Evolutionary conservation across 177 flowering plant species (phyloP).

Genomic region (Vitis hybrid): DNA sequence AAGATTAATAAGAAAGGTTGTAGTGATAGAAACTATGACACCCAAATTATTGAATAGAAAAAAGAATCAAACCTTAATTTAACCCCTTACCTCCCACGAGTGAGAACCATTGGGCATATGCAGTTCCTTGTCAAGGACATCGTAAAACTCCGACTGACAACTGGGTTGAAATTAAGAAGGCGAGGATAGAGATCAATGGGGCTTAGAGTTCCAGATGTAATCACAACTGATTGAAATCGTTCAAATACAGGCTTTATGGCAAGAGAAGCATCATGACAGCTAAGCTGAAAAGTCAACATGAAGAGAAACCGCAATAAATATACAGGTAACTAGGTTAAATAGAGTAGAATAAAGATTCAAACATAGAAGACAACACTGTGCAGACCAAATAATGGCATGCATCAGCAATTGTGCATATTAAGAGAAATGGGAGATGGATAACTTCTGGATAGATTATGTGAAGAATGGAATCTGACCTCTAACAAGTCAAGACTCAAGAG

Average conservation of each 20-base stretch:
- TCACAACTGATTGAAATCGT: slow-evolving; percentile 94
- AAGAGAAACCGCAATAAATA: background rate
- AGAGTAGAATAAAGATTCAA: background rate
- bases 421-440: background rate
- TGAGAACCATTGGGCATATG: slow-evolving; percentile 99
- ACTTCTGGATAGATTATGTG: background rate
- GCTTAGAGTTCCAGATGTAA: slow-evolving; percentile 98
- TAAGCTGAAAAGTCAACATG: slow-evolving; percentile 56
- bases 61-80: background rate
- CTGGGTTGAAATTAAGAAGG: slow-evolving; percentile 95
- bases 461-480: background rate
- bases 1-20: background rate
- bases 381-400: background rate
- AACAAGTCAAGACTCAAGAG: background rate
- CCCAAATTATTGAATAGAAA: background rate
- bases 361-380: background rate
- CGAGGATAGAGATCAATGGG: slow-evolving; percentile 99
- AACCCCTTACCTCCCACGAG: slow-evolving; percentile 85
- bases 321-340: background rate
- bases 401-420: background rate
- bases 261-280: slow-evolving; percentile 99
- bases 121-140: slow-evolving; percentile 99
- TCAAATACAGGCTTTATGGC: slow-evolving; percentile 98
- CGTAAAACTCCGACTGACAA: slow-evolving; percentile 91
- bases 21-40: background rate